Conservation (phyloP, 441 rosid species). For the Croton setiger region DNA sequence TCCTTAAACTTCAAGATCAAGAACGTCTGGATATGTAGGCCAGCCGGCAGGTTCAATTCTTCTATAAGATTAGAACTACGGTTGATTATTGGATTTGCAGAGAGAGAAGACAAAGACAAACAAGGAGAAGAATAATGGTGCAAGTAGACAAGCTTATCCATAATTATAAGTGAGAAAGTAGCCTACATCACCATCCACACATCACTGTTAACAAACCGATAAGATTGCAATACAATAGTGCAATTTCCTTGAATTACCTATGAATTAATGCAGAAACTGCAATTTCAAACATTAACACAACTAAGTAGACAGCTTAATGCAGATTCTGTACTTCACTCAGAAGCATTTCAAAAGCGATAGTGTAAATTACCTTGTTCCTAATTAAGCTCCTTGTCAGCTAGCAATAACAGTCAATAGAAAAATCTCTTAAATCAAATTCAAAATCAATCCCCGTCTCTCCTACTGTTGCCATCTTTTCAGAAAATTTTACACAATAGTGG, state of each 20-base stretch:
- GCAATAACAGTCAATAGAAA: conserved; percentile 19
- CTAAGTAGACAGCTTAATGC: neutral
- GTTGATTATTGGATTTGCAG: too few relatives aligned
- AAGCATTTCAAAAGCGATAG: conserved; percentile 1
- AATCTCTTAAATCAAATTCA: conserved; percentile 18
- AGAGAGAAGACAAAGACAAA: neutral
- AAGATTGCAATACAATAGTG: neutral
- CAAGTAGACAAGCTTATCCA: neutral
- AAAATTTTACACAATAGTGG: conserved; percentile 34
- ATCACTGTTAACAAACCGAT: neutral
- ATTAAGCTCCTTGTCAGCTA: conserved; percentile 20
- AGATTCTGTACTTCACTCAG: conserved; percentile 1
- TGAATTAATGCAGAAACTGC: conserved; percentile 12
- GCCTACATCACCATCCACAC: too few relatives aligned
- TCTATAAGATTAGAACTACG: too few relatives aligned
- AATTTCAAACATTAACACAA: conserved; percentile 4
- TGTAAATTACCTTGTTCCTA: conserved; percentile 25
- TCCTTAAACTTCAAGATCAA: too few relatives aligned
- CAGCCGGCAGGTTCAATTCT: too few relatives aligned
- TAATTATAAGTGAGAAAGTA: too few relatives aligned
- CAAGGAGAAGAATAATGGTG: too few relatives aligned
- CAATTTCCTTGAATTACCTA: neutral
- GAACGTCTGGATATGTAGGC: too few relatives aligned
- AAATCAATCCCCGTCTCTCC: conserved; percentile 20
- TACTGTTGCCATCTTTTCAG: conserved; percentile 23